These are phyloP conservation scores for Canna indica DNA, from an alignment of 176 grass and related monocot species.

Conservation along the genomic window DNA sequence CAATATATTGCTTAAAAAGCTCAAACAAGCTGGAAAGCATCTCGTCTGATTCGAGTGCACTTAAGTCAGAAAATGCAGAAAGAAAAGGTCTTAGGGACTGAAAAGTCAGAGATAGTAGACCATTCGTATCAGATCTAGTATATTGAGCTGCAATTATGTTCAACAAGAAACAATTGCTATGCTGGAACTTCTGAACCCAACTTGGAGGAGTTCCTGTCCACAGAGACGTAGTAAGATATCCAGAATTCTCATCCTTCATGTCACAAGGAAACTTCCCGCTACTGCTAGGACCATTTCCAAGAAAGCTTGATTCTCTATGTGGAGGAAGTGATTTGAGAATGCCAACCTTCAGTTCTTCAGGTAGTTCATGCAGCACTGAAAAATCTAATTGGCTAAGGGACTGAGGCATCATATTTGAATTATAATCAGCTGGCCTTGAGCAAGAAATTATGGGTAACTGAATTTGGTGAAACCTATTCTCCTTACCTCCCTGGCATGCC, in stretches of 20 bases:
- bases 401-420: neutral
- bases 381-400: constrained; percentile 10
- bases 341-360: constrained; percentile 10
- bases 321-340: constrained; percentile 3
- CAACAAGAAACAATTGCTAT: constrained; percentile 3
- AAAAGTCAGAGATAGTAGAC: neutral
- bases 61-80: neutral
- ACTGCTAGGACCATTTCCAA: neutral
- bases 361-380: constrained; percentile 5
- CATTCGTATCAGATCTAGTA: constrained; percentile 1
- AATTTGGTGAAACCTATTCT: constrained; percentile 5
- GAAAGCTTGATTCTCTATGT: neutral
- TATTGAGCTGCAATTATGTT: neutral
- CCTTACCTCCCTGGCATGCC: neutral
- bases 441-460: neutral
- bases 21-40: neutral
- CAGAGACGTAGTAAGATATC: neutral
- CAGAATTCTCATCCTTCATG: neutral
- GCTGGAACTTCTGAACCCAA: constrained; percentile 9
- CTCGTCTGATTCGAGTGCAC: neutral
- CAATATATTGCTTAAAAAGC: constrained; percentile 16
- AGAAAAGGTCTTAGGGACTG: neutral
- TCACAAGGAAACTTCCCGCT: neutral
- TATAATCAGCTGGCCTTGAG: neutral
- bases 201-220: constrained; percentile 14